Evolutionary conservation across 768 basidiomycete genomes (phyloP).

Genomic region (Russula compacta): DNA sequence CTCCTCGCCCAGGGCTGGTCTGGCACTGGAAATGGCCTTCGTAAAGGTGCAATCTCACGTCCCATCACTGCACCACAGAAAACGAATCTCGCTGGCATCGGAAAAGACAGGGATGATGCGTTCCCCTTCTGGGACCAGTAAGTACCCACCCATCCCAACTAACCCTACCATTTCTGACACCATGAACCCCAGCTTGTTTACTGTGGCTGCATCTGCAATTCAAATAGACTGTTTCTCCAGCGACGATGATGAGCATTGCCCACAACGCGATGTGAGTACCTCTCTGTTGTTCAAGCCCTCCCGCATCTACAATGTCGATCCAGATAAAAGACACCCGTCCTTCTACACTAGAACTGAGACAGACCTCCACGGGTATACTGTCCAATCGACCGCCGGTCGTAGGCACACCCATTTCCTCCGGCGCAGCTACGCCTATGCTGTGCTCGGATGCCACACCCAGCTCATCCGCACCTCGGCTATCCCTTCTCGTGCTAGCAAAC

Average conservation of each 20-base stretch:
- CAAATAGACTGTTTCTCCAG: conserved; percentile 50
- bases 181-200: conserved; percentile 51
- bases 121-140: conserved; percentile 99
- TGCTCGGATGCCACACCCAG: conserved; percentile 22
- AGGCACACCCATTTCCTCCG: conserved; percentile 40
- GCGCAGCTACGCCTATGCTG: conserved; percentile 34
- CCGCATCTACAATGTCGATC: conserved; percentile 8
- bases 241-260: conserved; percentile 36
- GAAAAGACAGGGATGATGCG: conserved; percentile 90
- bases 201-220: conserved; percentile 76
- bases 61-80: conserved; percentile 79
- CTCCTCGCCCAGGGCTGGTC: conserved; percentile 81
- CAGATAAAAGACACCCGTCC: conserved; percentile 14
- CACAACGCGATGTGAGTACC: conserved; percentile 12
- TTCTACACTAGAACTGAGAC: conserved; percentile 32
- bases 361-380: conserved; percentile 67
- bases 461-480: conserved; percentile 31
- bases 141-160: conserved; percentile 27
- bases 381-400: conserved; percentile 55
- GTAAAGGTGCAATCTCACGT: conserved; percentile 65
- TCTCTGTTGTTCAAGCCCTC: too few species aligned
- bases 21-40: conserved; percentile 79
- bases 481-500: conserved; percentile 59
- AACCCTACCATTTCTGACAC: background rate
- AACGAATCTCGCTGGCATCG: conserved; percentile 75